Percentiles rank a stretch among this genome's conserved stretches.
Conservation (phyloP, 2,329 filamentous ascomycete genomes). For the Arthrobotrys iridis region DNA sequence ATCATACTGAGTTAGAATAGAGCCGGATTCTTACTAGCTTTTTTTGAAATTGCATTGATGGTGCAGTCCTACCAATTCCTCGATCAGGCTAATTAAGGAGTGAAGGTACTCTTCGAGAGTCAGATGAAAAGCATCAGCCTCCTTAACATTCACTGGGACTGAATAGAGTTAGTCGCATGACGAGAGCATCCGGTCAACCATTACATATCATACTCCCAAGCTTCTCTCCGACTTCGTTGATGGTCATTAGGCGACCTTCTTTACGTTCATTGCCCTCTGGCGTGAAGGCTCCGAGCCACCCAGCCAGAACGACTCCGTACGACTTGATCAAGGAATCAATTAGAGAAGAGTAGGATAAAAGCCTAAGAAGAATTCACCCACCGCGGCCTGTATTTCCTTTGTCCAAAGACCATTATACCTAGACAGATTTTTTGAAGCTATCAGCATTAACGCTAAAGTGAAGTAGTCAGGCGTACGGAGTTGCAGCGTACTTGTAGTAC, state of each 20-base stretch:
- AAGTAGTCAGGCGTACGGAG: background rate
- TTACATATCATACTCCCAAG: constrained; percentile 70
- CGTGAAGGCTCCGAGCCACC: constrained; percentile 79
- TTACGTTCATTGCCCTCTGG: constrained; percentile 64
- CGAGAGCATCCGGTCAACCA: background rate
- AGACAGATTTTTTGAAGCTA: background rate
- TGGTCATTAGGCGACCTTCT: constrained; percentile 77
- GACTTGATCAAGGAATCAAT: constrained; percentile 62
- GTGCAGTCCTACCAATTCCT: constrained; percentile 73
- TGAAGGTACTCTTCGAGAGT: constrained; percentile 97
- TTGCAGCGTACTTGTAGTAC: constrained; percentile 83
- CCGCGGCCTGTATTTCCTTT: constrained; percentile 81
- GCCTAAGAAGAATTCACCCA: constrained; percentile 62
- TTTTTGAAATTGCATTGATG: background rate
- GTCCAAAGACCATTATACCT: constrained; percentile 87
- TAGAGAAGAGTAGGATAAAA: background rate
- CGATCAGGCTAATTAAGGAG: constrained; percentile 83
- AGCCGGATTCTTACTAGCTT: no score
- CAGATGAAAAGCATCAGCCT: constrained; percentile 88
- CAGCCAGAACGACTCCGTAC: constrained; percentile 70
- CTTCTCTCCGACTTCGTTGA: constrained; percentile 84
- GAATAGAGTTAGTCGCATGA: constrained; percentile 14
- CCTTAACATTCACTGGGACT: constrained; percentile 93
- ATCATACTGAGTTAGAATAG: no score
- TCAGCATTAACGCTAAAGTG: background rate